These are phyloP conservation scores for Bothriochloa decipiens DNA, from an alignment of 176 grass and related monocot species.

Conservation along the genomic window DNA sequence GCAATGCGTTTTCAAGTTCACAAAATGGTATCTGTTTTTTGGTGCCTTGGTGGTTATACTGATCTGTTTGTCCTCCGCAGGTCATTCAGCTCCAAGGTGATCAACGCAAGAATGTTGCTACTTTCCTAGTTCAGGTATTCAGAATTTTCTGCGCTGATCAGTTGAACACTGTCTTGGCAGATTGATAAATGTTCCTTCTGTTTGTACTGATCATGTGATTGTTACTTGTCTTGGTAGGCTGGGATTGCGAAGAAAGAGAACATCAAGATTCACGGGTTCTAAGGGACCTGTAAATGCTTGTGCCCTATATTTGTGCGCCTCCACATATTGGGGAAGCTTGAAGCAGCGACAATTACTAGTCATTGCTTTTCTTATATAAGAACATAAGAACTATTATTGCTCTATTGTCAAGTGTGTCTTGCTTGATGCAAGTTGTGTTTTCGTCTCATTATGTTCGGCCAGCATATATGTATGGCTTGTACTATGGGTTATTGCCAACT, in stretches of 20 bases:
- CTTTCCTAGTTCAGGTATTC: slow-evolving; percentile 72
- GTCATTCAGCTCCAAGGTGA: slow-evolving; percentile 83
- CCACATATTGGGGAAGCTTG: slow-evolving; percentile 31
- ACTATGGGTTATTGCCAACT: slow-evolving; percentile 26
- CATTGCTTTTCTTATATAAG: slow-evolving; percentile 27
- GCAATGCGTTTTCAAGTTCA: neutral
- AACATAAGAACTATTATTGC: slow-evolving; percentile 28
- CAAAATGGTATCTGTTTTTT: neutral
- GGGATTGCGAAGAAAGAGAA: slow-evolving; percentile 77
- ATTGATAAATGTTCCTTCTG: neutral
- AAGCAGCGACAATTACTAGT: slow-evolving; percentile 30
- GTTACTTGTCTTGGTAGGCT: slow-evolving; percentile 37
- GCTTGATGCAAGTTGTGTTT: slow-evolving; percentile 63
- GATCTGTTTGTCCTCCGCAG: neutral
- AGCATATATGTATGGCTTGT: slow-evolving; percentile 40
- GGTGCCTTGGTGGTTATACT: too few relatives aligned
- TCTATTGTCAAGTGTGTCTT: slow-evolving; percentile 22
- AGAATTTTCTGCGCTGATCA: neutral
- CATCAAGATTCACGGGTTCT: slow-evolving; percentile 88
- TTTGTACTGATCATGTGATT: too few relatives aligned
- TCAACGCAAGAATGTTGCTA: slow-evolving; percentile 80
- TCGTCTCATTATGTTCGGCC: slow-evolving; percentile 6
- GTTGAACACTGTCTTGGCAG: neutral
- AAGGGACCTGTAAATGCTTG: slow-evolving; percentile 23
- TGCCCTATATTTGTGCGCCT: neutral